Conservation (phyloP, 1,139 yeast genomes). For the Arxiozyma slooffiae region DNA sequence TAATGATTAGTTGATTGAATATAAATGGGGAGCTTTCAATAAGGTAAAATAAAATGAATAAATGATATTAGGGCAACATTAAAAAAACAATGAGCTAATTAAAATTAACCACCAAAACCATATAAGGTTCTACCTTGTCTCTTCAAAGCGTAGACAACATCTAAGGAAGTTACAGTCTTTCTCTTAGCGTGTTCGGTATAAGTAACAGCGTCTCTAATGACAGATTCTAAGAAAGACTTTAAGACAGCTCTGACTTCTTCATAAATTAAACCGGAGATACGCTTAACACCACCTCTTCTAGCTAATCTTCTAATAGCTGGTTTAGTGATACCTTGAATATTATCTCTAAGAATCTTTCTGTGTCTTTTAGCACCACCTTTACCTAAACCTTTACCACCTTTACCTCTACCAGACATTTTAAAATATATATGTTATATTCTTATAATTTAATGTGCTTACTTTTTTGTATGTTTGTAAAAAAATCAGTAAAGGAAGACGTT, state of each 20-base stretch:
- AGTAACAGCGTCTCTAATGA: conserved; percentile 97
- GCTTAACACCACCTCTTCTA: conserved; percentile 99
- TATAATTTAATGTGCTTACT: conserved; percentile 4
- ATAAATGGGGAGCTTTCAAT: neutral
- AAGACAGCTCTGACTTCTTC: conserved; percentile 98
- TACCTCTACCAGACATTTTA: conserved; percentile 97
- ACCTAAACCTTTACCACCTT: conserved; percentile 99
- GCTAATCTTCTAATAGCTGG: conserved; percentile 99
- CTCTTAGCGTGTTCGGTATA: conserved; percentile 99
- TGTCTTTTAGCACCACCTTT: conserved; percentile 99
- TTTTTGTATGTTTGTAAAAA: too few relatives aligned
- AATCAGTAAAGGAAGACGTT: neutral
- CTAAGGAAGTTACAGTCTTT: conserved; percentile 98
- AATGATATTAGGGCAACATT: neutral
- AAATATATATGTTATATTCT: conserved; percentile 12
- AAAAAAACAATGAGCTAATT: neutral
- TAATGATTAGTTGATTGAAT: conserved; percentile 1
- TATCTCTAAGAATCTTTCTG: conserved; percentile 98
- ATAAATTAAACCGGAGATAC: conserved; percentile 96
- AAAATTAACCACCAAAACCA: conserved; percentile 94
- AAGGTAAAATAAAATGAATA: neutral
- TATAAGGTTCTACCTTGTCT: conserved; percentile 99
- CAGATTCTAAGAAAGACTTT: conserved; percentile 91
- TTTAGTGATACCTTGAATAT: conserved; percentile 99
- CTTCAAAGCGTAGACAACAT: conserved; percentile 98